phyloP scores from a whole-genome alignment of 331 rosid species.

The Arachis monticola region DNA sequence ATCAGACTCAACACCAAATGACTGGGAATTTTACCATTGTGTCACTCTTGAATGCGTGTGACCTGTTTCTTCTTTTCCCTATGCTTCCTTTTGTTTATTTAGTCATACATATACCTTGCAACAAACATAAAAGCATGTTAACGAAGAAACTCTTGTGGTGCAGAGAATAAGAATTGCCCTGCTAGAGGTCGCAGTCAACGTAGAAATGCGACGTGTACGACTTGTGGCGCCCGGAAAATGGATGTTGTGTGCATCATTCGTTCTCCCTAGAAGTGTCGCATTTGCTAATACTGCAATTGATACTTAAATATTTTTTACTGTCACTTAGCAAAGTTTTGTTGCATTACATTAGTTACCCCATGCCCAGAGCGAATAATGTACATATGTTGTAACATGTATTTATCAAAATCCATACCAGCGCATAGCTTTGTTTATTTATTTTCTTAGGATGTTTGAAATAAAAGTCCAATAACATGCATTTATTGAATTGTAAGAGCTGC shows the following conservation, averaged over 20 bases:
- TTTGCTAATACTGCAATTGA: slow-evolving; percentile 53
- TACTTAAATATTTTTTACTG: slow-evolving; percentile 31
- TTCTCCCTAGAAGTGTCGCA: slow-evolving; percentile 81
- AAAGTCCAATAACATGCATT: no score
- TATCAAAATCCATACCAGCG: background rate
- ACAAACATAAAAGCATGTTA: background rate
- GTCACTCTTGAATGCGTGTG: background rate
- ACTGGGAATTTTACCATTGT: slow-evolving; percentile 7
- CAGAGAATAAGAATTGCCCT: slow-evolving; percentile 89
- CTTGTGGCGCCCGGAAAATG: slow-evolving; percentile 96
- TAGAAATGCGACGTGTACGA: slow-evolving; percentile 80
- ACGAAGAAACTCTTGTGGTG: slow-evolving; percentile 31
- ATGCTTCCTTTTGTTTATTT: background rate
- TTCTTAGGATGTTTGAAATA: background rate
- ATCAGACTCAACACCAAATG: slow-evolving; percentile 21
- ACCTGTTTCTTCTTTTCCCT: background rate
- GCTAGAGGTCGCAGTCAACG: slow-evolving; percentile 76
- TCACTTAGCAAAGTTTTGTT: slow-evolving; percentile 34
- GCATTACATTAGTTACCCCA: slow-evolving; percentile 8
- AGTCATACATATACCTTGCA: slow-evolving; percentile 3
- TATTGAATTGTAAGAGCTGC: slow-evolving; percentile 20
- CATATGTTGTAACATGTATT: slow-evolving; percentile 13
- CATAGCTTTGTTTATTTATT: background rate
- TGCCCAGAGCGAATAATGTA: slow-evolving; percentile 16
- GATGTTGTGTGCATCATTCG: slow-evolving; percentile 92